Evolutionary conservation across 768 basidiomycete species (phyloP).

Genomic region (Auricularia heimuer): DNA sequence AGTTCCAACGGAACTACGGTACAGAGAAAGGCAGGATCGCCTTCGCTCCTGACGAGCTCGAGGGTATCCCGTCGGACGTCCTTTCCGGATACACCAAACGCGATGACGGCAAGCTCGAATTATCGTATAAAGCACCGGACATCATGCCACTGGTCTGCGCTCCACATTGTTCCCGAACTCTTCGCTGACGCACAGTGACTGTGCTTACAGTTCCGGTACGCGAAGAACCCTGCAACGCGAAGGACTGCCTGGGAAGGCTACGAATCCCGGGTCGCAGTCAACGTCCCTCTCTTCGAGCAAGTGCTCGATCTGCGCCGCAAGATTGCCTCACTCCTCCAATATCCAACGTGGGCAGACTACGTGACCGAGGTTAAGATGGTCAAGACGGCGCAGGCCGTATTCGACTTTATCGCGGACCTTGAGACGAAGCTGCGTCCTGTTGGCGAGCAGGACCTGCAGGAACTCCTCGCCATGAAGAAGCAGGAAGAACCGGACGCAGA

Average conservation of each 20-base stretch:
- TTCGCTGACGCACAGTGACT: background rate
- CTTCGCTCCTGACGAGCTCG: background rate
- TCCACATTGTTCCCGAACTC: background rate
- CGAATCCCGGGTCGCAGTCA: constrained; percentile 58
- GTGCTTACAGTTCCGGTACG: constrained; percentile 60
- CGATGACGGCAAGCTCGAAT: background rate
- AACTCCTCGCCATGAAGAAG: constrained; percentile 63
- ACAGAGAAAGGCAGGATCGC: background rate
- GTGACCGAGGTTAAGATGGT: constrained; percentile 81
- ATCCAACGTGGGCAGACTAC: constrained; percentile 77
- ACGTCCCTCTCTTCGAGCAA: constrained; percentile 59
- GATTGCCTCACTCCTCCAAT: constrained; percentile 58
- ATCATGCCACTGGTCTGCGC: constrained; percentile 51
- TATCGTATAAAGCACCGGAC: background rate
- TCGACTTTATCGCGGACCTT: constrained; percentile 72
- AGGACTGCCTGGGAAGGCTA: constrained; percentile 52
- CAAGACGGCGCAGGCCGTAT: constrained; percentile 53
- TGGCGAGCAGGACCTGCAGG: constrained; percentile 53
- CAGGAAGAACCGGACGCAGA: constrained; percentile 60
- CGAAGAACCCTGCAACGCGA: constrained; percentile 60
- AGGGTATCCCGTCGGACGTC: background rate
- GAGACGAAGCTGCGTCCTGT: constrained; percentile 64
- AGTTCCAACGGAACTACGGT: constrained; percentile 35
- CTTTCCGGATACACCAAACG: background rate
- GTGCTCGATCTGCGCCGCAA: constrained; percentile 61